These are phyloP conservation scores for Teunomyces cretensis DNA, from an alignment of 805 yeast genomes.

Conservation along the genomic window DNA sequence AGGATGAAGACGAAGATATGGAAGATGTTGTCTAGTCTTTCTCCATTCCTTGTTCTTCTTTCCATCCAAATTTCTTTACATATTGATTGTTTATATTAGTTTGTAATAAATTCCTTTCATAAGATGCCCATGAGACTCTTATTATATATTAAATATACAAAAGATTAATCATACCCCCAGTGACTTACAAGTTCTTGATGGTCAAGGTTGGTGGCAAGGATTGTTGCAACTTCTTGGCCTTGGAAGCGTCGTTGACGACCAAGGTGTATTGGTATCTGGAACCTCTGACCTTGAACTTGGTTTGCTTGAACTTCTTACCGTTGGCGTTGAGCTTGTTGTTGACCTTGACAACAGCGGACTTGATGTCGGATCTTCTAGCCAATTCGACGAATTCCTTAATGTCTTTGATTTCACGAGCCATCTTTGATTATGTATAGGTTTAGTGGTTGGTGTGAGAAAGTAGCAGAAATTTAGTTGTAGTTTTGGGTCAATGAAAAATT, in stretches of 20 bases:
- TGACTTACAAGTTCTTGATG: conserved; percentile 51
- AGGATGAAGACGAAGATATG: conserved; percentile 70
- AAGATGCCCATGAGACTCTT: conserved; percentile 4
- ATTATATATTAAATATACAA: conserved; percentile 11
- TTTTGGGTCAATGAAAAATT: conserved; percentile 15
- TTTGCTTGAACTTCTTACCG: conserved; percentile 86
- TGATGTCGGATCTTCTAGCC: conserved; percentile 94
- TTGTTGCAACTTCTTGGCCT: conserved; percentile 97
- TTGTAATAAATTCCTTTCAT: neutral
- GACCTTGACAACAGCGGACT: conserved; percentile 90
- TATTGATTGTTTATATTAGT: neutral
- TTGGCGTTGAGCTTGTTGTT: conserved; percentile 77
- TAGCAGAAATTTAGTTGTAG: conserved; percentile 1
- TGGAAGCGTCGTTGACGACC: conserved; percentile 90
- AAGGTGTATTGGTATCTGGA: conserved; percentile 91
- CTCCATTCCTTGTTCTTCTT: neutral
- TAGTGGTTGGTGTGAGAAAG: conserved; percentile 4
- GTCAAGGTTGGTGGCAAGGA: conserved; percentile 93
- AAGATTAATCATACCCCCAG: conserved; percentile 8
- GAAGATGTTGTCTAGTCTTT: conserved; percentile 58
- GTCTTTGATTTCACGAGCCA: conserved; percentile 74
- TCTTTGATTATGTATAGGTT: conserved; percentile 1
- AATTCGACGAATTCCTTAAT: conserved; percentile 96
- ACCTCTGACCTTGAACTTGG: conserved; percentile 99
- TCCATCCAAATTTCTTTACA: neutral